A percentile compares a stretch with the other conserved stretches of the same genome.
These are phyloP conservation scores for Croton laevigatus DNA, from an alignment of 441 rosid genomes.

Conservation along the genomic window DNA sequence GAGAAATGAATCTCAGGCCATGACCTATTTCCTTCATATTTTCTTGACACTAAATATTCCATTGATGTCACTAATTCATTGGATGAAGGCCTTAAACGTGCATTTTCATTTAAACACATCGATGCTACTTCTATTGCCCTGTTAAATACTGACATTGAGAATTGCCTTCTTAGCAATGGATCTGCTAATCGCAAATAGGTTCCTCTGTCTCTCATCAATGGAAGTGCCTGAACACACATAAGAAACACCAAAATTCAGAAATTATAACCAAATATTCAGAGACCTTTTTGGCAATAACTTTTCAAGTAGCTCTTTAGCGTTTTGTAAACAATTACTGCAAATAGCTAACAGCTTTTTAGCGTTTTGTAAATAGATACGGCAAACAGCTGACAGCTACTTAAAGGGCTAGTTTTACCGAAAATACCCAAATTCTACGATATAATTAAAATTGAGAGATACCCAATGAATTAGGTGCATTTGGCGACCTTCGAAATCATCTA, in stretches of 20 bases:
- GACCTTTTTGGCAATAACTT: no score
- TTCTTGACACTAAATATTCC: constrained; percentile 63
- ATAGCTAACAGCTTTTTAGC: no score
- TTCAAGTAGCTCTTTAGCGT: no score
- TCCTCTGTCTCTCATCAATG: constrained; percentile 69
- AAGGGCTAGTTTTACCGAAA: no score
- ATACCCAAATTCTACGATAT: no score
- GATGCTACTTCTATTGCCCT: constrained; percentile 83
- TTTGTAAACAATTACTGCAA: no score
- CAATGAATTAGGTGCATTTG: constrained; percentile 71
- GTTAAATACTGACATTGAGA: constrained; percentile 57
- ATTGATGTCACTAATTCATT: constrained; percentile 87
- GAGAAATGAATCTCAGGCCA: constrained; percentile 45
- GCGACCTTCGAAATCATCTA: constrained; percentile 60
- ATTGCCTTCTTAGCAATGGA: constrained; percentile 62
- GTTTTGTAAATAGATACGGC: no score
- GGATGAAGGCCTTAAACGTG: constrained; percentile 66
- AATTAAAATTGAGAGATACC: constrained; percentile 27
- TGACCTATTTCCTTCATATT: constrained; percentile 36
- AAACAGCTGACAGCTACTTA: no score
- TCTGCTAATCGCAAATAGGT: constrained; percentile 68
- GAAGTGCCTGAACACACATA: constrained; percentile 53
- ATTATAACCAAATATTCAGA: no score
- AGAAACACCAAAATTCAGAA: no score
- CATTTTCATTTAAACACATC: constrained; percentile 78